Evolutionary conservation across 2,329 filamentous ascomycete species (phyloP).

Genomic region (Apiospora pterosperma): DNA sequence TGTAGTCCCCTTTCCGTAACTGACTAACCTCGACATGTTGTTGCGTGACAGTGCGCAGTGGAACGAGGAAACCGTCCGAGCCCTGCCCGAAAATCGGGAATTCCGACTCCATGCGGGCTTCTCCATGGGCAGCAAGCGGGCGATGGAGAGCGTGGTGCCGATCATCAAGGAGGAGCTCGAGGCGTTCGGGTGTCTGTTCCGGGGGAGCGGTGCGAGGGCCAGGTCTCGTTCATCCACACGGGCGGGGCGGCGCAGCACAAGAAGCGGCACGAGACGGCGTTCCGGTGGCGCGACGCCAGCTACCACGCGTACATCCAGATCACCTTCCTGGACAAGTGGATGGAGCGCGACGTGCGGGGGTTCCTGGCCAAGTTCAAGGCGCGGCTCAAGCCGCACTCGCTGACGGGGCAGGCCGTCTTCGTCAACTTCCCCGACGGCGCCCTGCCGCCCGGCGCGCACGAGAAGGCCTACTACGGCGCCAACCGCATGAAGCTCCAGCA

Average conservation of each 20-base stretch:
- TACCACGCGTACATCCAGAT: constrained; percentile 29
- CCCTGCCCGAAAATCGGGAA: constrained; percentile 17
- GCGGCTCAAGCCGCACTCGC: constrained; percentile 16
- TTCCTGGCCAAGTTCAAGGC: constrained; percentile 20
- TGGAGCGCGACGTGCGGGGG: constrained; percentile 25
- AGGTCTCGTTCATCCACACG: constrained; percentile 26
- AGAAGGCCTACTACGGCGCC: constrained; percentile 28
- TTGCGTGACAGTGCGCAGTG: constrained; percentile 14
- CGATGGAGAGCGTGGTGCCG: constrained; percentile 12
- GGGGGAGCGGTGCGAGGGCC: constrained; percentile 14
- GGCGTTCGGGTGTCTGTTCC: constrained; percentile 7
- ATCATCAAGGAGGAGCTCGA: constrained; percentile 10
- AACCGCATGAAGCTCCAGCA: constrained; percentile 20
- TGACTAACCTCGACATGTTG: not conserved
- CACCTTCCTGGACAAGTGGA: constrained; percentile 27
- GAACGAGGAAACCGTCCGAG: constrained; percentile 22
- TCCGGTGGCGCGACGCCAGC: constrained; percentile 23
- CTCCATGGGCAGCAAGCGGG: constrained; percentile 11
- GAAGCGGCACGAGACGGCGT: constrained; percentile 18
- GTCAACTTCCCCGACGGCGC: constrained; percentile 27
- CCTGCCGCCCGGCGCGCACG: constrained; percentile 8
- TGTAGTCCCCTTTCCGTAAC: too few species aligned
- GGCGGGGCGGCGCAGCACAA: constrained; percentile 15
- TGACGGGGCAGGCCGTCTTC: constrained; percentile 19
- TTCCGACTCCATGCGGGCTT: constrained; percentile 27